A percentile compares a stretch with the other conserved stretches of the same genome.
Conservation (phyloP, 2,329 filamentous ascomycete species). For the Verticillium nubilum region DNA sequence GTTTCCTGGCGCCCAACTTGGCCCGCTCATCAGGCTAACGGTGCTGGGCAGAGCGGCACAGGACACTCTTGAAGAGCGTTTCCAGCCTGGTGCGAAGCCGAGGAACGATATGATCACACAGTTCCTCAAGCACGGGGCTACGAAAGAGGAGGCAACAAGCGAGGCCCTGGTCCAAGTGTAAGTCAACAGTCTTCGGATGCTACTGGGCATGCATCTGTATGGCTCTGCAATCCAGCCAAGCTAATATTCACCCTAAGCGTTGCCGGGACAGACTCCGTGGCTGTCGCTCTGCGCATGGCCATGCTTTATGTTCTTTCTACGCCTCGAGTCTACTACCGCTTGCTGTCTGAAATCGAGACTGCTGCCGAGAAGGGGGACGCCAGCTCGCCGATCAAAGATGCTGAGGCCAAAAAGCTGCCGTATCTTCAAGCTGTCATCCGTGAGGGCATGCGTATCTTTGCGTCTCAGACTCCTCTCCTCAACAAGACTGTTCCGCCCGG, state of each 20-base stretch:
- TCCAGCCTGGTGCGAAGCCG: constrained; percentile 14
- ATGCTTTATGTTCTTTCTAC: constrained; percentile 47
- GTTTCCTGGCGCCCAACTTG: background rate
- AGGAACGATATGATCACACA: constrained; percentile 32
- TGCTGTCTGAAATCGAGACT: constrained; percentile 37
- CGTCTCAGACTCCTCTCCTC: constrained; percentile 49
- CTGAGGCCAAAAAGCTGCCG: constrained; percentile 39
- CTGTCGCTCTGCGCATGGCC: constrained; percentile 51
- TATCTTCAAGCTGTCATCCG: constrained; percentile 54
- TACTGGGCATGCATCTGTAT: too few species aligned
- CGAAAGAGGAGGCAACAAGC: constrained; percentile 18
- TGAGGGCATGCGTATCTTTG: constrained; percentile 50
- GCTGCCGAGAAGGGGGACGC: constrained; percentile 30
- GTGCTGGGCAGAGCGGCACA: constrained; percentile 9
- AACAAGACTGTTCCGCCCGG: constrained; percentile 42
- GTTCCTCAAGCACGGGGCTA: constrained; percentile 31
- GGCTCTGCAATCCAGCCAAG: background rate
- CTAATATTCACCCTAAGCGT: constrained; percentile 29
- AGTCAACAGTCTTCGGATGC: background rate
- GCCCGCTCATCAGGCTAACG: background rate
- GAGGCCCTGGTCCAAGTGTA: constrained; percentile 34
- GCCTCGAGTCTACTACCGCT: constrained; percentile 30
- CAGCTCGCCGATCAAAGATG: constrained; percentile 34
- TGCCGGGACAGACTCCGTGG: constrained; percentile 56
- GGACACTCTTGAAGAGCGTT: background rate